These are phyloP conservation scores for Zhuliangozyma blackwelliae DNA, from an alignment of 1,139 yeast species.

Conservation along the genomic window DNA sequence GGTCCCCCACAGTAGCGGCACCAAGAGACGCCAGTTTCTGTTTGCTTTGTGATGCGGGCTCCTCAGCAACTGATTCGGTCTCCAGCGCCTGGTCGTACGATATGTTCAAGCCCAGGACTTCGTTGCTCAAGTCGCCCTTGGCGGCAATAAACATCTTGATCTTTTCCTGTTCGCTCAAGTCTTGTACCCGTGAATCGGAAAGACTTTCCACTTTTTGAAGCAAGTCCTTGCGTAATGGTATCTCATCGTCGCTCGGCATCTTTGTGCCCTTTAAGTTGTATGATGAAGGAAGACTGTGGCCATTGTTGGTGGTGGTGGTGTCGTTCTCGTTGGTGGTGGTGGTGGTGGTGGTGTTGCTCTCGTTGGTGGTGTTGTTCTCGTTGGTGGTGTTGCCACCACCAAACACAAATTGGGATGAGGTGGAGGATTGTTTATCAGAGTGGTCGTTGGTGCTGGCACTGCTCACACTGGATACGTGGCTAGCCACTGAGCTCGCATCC, in stretches of 20 bases:
- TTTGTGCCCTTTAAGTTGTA: constrained; percentile 18
- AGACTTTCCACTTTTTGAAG: constrained; percentile 16
- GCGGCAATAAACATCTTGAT: constrained; percentile 15
- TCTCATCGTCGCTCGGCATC: constrained; percentile 15
- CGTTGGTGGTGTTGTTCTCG: background rate
- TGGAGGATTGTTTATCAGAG: background rate
- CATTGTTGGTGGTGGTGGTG: background rate
- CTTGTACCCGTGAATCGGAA: constrained; percentile 7
- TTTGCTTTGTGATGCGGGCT: too few relatives aligned
- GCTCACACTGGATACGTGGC: constrained; percentile 8
- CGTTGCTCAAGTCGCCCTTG: too few relatives aligned
- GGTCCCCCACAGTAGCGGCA: background rate
- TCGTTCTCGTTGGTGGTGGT: background rate
- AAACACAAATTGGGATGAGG: too few relatives aligned
- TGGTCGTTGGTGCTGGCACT: constrained; percentile 1
- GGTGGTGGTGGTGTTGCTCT: too few relatives aligned
- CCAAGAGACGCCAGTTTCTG: background rate
- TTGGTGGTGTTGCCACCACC: background rate
- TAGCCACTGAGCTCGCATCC: constrained; percentile 9
- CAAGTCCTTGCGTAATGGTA: constrained; percentile 33
- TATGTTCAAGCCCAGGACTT: too few relatives aligned
- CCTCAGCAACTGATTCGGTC: too few relatives aligned
- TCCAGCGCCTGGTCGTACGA: too few relatives aligned
- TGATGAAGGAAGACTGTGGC: constrained; percentile 6
- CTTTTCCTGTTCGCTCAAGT: constrained; percentile 14